phyloP scores from a whole-genome alignment of 306 rosid genomes.

The Cucumis cinereus region DNA sequence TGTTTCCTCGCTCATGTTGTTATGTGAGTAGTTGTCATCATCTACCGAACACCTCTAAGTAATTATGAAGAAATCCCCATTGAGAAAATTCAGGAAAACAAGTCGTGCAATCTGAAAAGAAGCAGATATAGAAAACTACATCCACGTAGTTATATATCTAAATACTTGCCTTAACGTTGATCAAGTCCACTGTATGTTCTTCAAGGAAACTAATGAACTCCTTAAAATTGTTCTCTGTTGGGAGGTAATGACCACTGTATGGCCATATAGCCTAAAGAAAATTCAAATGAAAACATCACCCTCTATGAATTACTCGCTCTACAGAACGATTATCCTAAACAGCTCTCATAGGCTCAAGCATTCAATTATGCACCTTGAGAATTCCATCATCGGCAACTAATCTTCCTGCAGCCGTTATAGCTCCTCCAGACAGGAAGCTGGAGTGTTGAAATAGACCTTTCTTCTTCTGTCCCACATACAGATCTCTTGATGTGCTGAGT shows the following conservation, averaged over 20 bases:
- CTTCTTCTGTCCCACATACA: conserved; percentile 38
- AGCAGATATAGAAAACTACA: background rate
- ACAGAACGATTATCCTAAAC: background rate
- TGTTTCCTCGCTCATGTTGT: background rate
- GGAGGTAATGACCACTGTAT: conserved; percentile 44
- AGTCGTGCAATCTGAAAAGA: background rate
- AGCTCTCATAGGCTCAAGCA: background rate
- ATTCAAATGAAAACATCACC: background rate
- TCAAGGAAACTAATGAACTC: conserved; percentile 29
- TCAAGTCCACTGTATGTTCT: conserved; percentile 25
- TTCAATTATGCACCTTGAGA: conserved; percentile 20
- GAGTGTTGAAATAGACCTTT: conserved; percentile 41
- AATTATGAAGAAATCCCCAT: background rate
- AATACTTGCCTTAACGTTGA: conserved; percentile 25
- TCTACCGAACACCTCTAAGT: conserved; percentile 24
- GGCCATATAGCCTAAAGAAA: conserved; percentile 38
- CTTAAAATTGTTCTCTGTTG: conserved; percentile 36
- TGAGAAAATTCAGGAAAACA: background rate
- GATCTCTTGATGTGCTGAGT: conserved; percentile 36
- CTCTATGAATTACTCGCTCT: background rate
- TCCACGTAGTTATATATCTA: background rate
- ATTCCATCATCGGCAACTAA: conserved; percentile 22
- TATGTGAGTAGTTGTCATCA: conserved; percentile 16
- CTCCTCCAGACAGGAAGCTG: conserved; percentile 38
- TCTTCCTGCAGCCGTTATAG: conserved; percentile 40